Conservation (phyloP, 2,329 filamentous ascomycete species). For the Phialophora expanda region DNA sequence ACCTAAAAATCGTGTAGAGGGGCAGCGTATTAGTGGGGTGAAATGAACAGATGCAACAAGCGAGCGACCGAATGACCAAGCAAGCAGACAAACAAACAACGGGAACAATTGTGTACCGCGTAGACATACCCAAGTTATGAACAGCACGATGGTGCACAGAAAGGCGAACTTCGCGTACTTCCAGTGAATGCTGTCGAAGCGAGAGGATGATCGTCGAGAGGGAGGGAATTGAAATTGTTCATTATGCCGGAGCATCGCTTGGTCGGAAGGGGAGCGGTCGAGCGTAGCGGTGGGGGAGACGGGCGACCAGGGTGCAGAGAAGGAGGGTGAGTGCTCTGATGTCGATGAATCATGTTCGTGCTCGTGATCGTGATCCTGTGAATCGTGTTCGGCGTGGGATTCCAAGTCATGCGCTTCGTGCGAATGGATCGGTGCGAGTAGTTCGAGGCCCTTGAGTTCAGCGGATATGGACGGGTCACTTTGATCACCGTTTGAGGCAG, state of each 20-base stretch:
- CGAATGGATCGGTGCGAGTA: slow-evolving; percentile 25
- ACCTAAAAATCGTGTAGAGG: slow-evolving; percentile 2
- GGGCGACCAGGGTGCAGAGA: not conserved
- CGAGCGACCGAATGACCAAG: not conserved
- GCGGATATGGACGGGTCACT: not conserved
- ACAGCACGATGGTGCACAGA: slow-evolving; percentile 30
- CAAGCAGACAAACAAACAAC: not conserved
- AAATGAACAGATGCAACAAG: not conserved
- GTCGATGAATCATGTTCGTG: not conserved
- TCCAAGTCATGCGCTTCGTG: slow-evolving; percentile 20
- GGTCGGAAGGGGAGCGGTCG: slow-evolving; percentile 12
- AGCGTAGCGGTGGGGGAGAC: slow-evolving; percentile 12
- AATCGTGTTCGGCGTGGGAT: not conserved
- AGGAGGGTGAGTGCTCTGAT: not conserved
- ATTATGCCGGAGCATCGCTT: slow-evolving; percentile 9
- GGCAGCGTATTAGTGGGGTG: not conserved
- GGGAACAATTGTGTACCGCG: too few species aligned
- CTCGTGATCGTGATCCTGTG: not conserved
- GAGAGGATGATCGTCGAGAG: slow-evolving; percentile 22
- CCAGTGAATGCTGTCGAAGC: slow-evolving; percentile 31
- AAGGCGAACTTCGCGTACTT: slow-evolving; percentile 35
- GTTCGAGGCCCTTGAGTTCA: slow-evolving; percentile 22
- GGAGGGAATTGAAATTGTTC: not conserved
- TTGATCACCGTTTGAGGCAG: not conserved
- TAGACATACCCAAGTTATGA: slow-evolving; percentile 31